Conservation (phyloP, 148 eudicot species). For the Cornus florida region DNA sequence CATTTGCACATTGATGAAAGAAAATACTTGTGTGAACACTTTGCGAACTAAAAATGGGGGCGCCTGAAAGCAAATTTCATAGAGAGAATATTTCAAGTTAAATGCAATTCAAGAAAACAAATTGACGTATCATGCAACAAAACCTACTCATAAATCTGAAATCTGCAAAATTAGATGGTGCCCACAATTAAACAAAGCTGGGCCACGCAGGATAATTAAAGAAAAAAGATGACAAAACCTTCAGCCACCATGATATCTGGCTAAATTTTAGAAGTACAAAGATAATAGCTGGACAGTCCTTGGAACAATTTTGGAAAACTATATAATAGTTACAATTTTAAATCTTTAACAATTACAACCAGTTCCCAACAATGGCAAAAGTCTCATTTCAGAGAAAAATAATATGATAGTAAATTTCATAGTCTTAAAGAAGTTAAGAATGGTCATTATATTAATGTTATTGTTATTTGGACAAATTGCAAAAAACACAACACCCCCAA, state of each 20-base stretch:
- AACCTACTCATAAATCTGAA: not conserved
- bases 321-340: too few species aligned
- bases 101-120: not conserved
- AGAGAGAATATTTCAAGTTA: not conserved
- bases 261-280: not conserved
- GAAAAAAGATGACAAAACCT: not conserved
- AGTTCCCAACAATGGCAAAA: too few species aligned
- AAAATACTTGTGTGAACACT: constrained; percentile 79
- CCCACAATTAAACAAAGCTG: not conserved
- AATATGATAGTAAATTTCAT: too few species aligned
- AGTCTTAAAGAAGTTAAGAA: not conserved
- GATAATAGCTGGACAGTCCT: not conserved
- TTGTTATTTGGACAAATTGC: not conserved
- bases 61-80: constrained; percentile 40
- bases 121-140: not conserved
- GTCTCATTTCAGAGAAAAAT: too few species aligned
- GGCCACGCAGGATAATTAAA: not conserved
- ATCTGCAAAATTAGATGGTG: not conserved
- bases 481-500: too few species aligned
- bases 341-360: too few species aligned
- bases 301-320: not conserved
- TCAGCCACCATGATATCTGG: not conserved
- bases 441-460: not conserved
- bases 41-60: constrained; percentile 86
- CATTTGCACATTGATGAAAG: constrained; percentile 85